Percentiles rank a stretch among this genome's conserved stretches.
Conservation (phyloP, 129 eudicot species). For the Pittosporum tobira region DNA sequence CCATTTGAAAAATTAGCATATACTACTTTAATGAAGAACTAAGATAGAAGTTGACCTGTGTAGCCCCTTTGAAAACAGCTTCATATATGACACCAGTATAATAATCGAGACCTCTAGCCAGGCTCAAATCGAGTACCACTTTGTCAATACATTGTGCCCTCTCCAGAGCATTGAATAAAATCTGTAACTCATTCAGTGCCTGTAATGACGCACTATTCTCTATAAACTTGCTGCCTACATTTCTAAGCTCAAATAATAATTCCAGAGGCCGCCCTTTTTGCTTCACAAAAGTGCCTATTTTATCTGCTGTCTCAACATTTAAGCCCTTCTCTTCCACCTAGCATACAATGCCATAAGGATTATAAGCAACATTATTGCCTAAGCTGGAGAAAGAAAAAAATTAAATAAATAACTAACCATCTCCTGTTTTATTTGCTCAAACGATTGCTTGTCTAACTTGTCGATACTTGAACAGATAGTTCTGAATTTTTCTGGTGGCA, state of each 20-base stretch:
- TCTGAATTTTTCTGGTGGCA: constrained; percentile 72
- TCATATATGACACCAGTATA: constrained; percentile 94
- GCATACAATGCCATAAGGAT: not conserved
- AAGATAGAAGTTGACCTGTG: constrained; percentile 60
- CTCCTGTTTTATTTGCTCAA: constrained; percentile 76
- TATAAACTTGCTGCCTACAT: constrained; percentile 55
- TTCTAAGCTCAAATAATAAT: constrained; percentile 46
- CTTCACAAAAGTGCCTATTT: constrained; percentile 64
- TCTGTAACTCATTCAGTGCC: constrained; percentile 74
- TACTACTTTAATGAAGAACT: no score
- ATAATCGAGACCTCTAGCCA: constrained; percentile 97
- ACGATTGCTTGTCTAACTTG: constrained; percentile 81
- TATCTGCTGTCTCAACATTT: constrained; percentile 49
- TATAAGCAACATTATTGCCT: constrained; percentile 5
- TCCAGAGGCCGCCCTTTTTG: constrained; percentile 61
- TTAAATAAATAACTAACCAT: constrained; percentile 51
- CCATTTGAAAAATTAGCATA: no score
- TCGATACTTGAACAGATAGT: constrained; percentile 95
- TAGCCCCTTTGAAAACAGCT: constrained; percentile 81
- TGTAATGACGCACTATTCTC: constrained; percentile 40
- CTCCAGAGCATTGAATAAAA: constrained; percentile 64
- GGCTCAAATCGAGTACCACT: constrained; percentile 78
- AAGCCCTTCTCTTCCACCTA: constrained; percentile 88
- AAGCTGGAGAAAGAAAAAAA: no score
- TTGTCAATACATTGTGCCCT: constrained; percentile 48